Percentiles rank a stretch among this genome's conserved stretches.
phyloP scores from a whole-genome alignment of 768 basidiomycete genomes.

The Suillus bovinus region DNA sequence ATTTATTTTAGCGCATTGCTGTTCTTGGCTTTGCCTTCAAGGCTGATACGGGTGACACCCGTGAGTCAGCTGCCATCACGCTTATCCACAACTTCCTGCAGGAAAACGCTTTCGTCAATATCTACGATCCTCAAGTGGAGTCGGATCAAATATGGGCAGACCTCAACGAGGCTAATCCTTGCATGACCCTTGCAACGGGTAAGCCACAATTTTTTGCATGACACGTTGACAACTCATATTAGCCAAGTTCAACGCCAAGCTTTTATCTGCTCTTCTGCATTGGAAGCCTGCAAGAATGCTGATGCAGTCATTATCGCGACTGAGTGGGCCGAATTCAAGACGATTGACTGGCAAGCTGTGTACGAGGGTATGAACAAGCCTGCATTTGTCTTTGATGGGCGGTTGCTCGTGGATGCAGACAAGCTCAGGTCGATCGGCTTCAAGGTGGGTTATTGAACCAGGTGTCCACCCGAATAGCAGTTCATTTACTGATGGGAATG shows the following conservation, averaged over 20 bases:
- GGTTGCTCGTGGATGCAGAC: slow-evolving; percentile 81
- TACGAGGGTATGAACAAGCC: slow-evolving; percentile 94
- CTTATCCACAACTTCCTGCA: slow-evolving; percentile 91
- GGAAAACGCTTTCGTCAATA: slow-evolving; percentile 81
- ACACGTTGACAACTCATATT: slow-evolving; percentile 1
- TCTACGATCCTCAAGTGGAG: slow-evolving; percentile 92
- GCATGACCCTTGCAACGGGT: slow-evolving; percentile 66
- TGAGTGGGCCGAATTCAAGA: slow-evolving; percentile 96
- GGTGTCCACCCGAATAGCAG: not conserved
- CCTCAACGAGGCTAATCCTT: slow-evolving; percentile 68
- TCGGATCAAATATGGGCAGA: slow-evolving; percentile 87
- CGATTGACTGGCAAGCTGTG: slow-evolving; percentile 87
- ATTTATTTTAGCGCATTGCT: slow-evolving; percentile 70
- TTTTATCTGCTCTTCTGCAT: slow-evolving; percentile 69
- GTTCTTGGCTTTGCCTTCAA: slow-evolving; percentile 99
- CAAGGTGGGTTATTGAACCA: slow-evolving; percentile 49
- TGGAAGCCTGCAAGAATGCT: slow-evolving; percentile 85
- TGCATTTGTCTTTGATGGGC: slow-evolving; percentile 96
- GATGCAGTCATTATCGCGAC: slow-evolving; percentile 97
- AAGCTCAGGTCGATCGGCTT: slow-evolving; percentile 87
- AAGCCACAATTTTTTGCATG: slow-evolving; percentile 27
- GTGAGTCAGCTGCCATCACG: slow-evolving; percentile 94
- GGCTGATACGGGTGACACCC: slow-evolving; percentile 98
- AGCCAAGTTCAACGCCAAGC: slow-evolving; percentile 86
- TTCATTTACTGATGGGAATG: slow-evolving; percentile 11